Evolutionary conservation across 2,329 filamentous ascomycete genomes (phyloP), one percentile per base, ranked within the genome.

Genomic region (Colletotrichum abscissum): DNA sequence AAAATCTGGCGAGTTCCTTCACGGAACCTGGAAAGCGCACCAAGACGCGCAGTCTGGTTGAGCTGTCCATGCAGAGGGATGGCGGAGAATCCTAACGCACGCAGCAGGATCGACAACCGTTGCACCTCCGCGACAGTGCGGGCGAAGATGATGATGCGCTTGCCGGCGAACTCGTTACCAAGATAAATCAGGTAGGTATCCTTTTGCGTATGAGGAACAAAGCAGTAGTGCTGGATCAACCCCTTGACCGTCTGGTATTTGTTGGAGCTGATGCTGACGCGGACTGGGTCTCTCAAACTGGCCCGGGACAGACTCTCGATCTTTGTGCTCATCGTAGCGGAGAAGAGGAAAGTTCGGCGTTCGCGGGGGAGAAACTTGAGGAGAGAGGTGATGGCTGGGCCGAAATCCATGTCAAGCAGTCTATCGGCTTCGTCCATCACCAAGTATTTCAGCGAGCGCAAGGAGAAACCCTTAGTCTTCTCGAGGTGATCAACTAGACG

Each of bases 341-440:
- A 97, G 87, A 98, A 98, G 55, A 99, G 92, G 80, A 93, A 97
- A 0, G 97, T 98, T 54, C 92, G 89, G 52, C 92, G 63, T 79
- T 95, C 92, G 54, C 92, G 87, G 0, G 95, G 95, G 5, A 98
- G 86, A 30, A 97, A 94, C 82, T 97, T 96, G 64, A 98, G 89
- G 67, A 98, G 95, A 84, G 97, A 98, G 83, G 98, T 95, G 49
- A 98, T 90, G 26, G 95, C 93, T 2, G 95, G 94, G 0, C 95
- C 95, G 77, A 98, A 98, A 81, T 98, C 95, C 81, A 98, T 92
- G 80, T 99, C 97, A 1, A 98, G 89, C 11, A 98, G 88, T 72
- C 95, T 88, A 82, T 98, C 96, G 28, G 96, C 96, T 84, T 98
- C 96, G 80, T 98, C 96, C 90, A 98, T 95, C 74, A 98, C 95